A percentile compares a stretch with the other conserved stretches of the same genome.
phyloP scores from a whole-genome alignment of 148 eudicot species.

The Fagopyrum tataricum region DNA sequence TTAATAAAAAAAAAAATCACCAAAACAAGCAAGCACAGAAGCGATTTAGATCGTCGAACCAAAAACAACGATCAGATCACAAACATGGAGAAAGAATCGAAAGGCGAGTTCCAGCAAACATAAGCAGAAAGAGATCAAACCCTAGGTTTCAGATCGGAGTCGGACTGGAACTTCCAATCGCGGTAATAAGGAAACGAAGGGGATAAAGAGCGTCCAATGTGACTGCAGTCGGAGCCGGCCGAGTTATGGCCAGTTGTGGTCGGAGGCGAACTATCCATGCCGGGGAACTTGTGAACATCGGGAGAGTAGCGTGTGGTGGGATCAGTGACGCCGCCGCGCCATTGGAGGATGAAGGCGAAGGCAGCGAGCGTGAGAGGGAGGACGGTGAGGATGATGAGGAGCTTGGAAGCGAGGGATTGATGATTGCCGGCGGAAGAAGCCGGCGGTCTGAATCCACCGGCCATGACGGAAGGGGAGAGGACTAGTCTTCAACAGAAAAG shows the following conservation, averaged over 20 bases:
- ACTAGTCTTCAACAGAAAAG: not conserved
- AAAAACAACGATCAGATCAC: conserved; percentile 17
- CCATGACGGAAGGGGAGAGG: conserved; percentile 13
- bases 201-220: conserved; percentile 32
- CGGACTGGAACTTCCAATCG: conserved; percentile 63
- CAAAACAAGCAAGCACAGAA: not conserved
- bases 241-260: conserved; percentile 27
- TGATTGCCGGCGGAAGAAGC: conserved; percentile 12
- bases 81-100: not conserved
- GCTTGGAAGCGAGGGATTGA: conserved; percentile 46
- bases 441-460: conserved; percentile 10
- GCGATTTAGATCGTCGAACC: not conserved
- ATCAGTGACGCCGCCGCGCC: conserved; percentile 86
- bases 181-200: conserved; percentile 57
- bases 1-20: not conserved
- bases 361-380: conserved; percentile 77
- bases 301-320: conserved; percentile 71
- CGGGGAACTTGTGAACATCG: conserved; percentile 58
- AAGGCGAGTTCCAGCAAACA: not conserved
- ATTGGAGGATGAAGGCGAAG: conserved; percentile 82
- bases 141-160: conserved; percentile 78
- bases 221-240: conserved; percentile 41
- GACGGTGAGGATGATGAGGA: conserved; percentile 63
- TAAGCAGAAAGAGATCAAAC: conserved; percentile 22
- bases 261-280: conserved; percentile 65